phyloP scores from a whole-genome alignment of 805 yeast species.

The Nakazawaea peltata region DNA sequence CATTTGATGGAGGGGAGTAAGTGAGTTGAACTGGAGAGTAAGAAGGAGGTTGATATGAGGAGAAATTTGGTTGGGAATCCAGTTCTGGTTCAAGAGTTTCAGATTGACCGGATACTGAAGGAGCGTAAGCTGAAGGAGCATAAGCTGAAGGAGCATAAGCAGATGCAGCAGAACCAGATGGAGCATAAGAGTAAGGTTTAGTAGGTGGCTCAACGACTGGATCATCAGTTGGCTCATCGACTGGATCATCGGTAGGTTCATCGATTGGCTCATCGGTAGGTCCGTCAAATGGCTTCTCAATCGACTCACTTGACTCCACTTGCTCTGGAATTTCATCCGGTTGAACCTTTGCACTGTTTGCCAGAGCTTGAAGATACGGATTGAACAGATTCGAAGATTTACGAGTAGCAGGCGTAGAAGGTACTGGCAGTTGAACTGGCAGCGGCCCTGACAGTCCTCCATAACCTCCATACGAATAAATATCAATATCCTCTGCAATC shows the following conservation, averaged over 20 bases:
- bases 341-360: too few species aligned
- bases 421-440: neutral
- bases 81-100: neutral
- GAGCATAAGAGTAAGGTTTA: neutral
- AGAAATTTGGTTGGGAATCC: neutral
- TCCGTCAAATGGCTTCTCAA: too few species aligned
- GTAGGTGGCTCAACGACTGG: too few species aligned
- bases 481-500: constrained; percentile 1
- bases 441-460: too few species aligned
- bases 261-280: too few species aligned
- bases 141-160: neutral
- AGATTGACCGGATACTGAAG: neutral
- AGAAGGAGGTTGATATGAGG: neutral
- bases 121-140: neutral
- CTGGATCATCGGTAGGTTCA: too few species aligned
- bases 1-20: neutral
- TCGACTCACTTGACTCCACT: too few species aligned
- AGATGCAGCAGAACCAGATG: neutral
- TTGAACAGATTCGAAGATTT: too few species aligned
- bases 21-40: neutral
- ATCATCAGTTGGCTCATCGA: neutral
- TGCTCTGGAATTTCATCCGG: neutral
- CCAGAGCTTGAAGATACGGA: too few species aligned
- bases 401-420: too few species aligned
- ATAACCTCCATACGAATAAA: constrained; percentile 7